Percentiles rank a stretch among this genome's conserved stretches.
These are phyloP conservation scores for Aspergillus mulundensis DNA, from an alignment of 495 filamentous ascomycete species.

Conservation along the genomic window DNA sequence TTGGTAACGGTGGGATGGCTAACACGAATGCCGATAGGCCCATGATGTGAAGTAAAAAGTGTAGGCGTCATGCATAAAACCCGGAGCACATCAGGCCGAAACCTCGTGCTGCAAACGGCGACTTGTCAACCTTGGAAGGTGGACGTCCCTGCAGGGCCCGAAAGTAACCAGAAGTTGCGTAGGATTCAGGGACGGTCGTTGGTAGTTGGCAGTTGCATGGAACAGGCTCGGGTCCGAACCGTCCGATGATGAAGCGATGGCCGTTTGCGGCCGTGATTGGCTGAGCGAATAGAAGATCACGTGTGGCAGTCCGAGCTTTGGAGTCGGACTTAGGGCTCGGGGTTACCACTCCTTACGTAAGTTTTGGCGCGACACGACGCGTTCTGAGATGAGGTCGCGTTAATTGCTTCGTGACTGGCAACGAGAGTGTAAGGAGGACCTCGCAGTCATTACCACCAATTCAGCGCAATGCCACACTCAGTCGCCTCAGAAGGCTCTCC, in stretches of 20 bases:
- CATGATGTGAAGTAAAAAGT: neutral
- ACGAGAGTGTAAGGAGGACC: neutral
- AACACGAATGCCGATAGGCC: neutral
- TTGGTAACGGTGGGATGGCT: neutral
- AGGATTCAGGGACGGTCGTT: neutral
- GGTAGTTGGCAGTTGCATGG: too few species aligned
- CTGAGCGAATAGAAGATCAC: neutral
- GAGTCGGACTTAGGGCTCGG: constrained; percentile 24
- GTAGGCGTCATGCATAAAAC: constrained; percentile 16
- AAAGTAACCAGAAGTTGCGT: neutral
- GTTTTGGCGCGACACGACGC: constrained; percentile 9
- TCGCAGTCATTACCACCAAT: neutral
- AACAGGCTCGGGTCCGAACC: neutral
- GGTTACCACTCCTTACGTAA: neutral
- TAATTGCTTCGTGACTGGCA: constrained; percentile 14
- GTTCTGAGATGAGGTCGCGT: constrained; percentile 22
- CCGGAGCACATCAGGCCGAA: neutral
- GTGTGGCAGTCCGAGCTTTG: too few species aligned
- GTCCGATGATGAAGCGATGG: neutral
- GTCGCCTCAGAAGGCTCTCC: constrained; percentile 34
- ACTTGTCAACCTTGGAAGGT: neutral
- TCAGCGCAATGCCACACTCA: constrained; percentile 50
- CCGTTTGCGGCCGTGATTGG: constrained; percentile 23
- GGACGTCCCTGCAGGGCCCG: constrained; percentile 12
- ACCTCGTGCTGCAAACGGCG: constrained; percentile 11